Base-by-base conservation (phyloP, 139 green algal genomes). In the Chlamydomonas asymmetrica region DNA sequence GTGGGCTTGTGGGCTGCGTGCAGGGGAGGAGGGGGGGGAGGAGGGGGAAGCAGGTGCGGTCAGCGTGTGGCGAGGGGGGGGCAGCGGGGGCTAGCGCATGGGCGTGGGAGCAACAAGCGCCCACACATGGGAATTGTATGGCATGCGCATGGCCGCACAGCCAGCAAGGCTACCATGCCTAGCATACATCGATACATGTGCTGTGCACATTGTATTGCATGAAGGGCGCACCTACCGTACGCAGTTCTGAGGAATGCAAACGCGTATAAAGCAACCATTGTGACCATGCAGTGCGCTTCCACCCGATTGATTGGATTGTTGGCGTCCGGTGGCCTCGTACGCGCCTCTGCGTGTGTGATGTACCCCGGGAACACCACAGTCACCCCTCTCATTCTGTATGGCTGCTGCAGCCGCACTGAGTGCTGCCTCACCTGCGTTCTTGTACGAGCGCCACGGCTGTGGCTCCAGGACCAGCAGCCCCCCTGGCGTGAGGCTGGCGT, bases 361-460 rank as follows among this genome's bases (percentile, higher is more conserved):
- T 10, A 16, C 10, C 45, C 45, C 45, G 10, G 16, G 10, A 10
- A 10, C 45, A 52, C 45, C 10, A 16, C 45, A 52, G 45, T 16
- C 45, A 10, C 16, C 45, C 45, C 45, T n/a, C n/a, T n/a, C n/a
- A n/a, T n/a, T n/a, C n/a, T n/a, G n/a, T n/a, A n/a, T n/a, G n/a
- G n/a, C n/a, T n/a, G n/a, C n/a, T n/a, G n/a, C n/a, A n/a, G n/a
- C n/a, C 45, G 45, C 45, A 52, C 45, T 16, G 10, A 10, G 10
- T 16, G 16, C 16, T 10, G 71, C 45, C 45, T 75, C 39, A 75
- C 69, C 66, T 75, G n/a, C n/a, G n/a, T n/a, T n/a, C n/a, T n/a
- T 48, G 84, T 98, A 98, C 1, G 90, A 96, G 29, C 79, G 81
- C 91, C 91, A 98, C 18, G 91, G 92, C 87, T 98, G 94, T 5